Evolutionary conservation across 106 monocot species (phyloP).

Genomic region (Platanthera guangdongensis): DNA sequence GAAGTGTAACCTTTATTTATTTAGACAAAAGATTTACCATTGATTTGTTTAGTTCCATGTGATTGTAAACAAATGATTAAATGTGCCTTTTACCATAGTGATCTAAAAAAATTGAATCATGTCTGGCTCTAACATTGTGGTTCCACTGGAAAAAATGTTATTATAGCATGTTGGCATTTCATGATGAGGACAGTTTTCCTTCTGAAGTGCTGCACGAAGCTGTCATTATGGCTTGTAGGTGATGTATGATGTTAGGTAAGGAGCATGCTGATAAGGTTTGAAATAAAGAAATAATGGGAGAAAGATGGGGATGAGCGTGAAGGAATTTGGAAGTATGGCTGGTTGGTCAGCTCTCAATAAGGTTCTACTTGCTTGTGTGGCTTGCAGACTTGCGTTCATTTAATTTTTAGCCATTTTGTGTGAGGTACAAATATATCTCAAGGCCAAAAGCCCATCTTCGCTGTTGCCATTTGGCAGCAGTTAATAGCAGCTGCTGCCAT

Average conservation of each 20-base stretch:
- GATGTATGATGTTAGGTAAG: neutral
- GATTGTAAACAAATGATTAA: neutral
- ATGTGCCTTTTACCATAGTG: neutral
- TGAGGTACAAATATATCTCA: neutral
- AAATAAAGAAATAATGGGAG: neutral
- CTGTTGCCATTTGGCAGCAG: too few relatives aligned
- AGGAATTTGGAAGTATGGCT: neutral
- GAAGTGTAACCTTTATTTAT: neutral
- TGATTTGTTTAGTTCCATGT: neutral
- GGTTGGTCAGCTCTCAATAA: too few relatives aligned
- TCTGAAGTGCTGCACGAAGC: neutral
- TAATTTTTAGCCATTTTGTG: neutral
- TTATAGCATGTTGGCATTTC: neutral
- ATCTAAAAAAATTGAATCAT: neutral
- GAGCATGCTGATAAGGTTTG: neutral
- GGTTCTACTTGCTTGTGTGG: neutral
- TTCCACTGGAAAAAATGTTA: neutral
- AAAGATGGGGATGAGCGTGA: neutral
- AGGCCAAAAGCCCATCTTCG: too few relatives aligned
- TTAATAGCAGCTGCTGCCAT: too few relatives aligned
- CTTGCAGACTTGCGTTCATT: neutral
- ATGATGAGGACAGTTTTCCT: neutral
- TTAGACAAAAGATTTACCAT: neutral
- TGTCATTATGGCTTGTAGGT: neutral
- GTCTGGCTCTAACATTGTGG: neutral